Evolutionary conservation across 352 stramenopile species (phyloP), one percentile per base, ranked within the genome.

Genomic region (Pythium scleroteichum): DNA sequence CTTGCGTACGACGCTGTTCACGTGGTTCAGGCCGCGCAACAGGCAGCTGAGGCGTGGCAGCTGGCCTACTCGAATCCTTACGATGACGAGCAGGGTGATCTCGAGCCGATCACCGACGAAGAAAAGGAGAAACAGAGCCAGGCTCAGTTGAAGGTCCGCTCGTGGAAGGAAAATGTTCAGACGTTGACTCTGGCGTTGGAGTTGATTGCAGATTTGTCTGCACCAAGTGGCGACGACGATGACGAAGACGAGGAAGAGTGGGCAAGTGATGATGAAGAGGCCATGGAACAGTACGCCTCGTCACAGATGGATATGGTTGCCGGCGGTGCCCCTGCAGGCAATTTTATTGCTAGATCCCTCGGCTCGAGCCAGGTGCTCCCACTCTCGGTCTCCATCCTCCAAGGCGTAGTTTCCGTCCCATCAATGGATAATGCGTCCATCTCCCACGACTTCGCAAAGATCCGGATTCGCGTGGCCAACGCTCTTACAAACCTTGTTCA

Each of bases 241-340:
- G 65, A 60, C 57, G 79, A 79, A 14, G 78, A 90, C 0, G 79
- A 92, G 10, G 84, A 92, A 63, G 84, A 94, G 51, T 96, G 87
- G 87, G 83, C 62, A 4, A 96, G 85, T 48, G 87, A 96, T 22
- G 87, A 96, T 41, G 87, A 96, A 72, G 87, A 96, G 39, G 85
- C 79, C 23, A 96, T 96, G 87, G 87, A 94, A 58, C 73, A 88
- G 66, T 85, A 81, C 49, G 84, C 84, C 0, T 68, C 75, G 3
- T 77, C 73, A 20, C 82, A 92, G 50, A 88, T 90, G 84, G 79
- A 94, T 17, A 71, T 64, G 0, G 61, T 68, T 4, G 68, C 33
- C 39, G 26, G 29, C 6, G 26, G 48, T 2, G 46, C 40, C 39
- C 35, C 39, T 14, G 50, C 32, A 24, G 55, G 58, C 23, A 87